phyloP scores from a whole-genome alignment of 176 grass and related monocot species.

The Hordeum vulgare region MorexV3_pseudomolecules_assembly NC_058519.1:617536445-617536944 shows the following conservation, averaged over 20 bases:
- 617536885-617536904: constrained; percentile 25
- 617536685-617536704: neutral
- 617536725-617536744: neutral
- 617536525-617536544: neutral
- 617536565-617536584: constrained; percentile 21
- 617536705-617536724: neutral
- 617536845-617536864: constrained; percentile 50
- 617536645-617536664: constrained; percentile 45
- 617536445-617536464: neutral
- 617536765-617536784: constrained; percentile 68
- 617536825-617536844: constrained; percentile 56
- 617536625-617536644: constrained; percentile 74
- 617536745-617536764: constrained; percentile 23
- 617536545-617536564: neutral
- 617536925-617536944: constrained; percentile 63
- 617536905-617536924: constrained; percentile 33
- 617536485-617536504: neutral
- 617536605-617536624: constrained; percentile 44
- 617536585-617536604: neutral
- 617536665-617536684: constrained; percentile 59
- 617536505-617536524: neutral
- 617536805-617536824: constrained; percentile 56
- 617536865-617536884: constrained; percentile 56
- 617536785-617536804: constrained; percentile 44
- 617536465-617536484: neutral